These are phyloP conservation scores for Elaeis oleifera DNA, from an alignment of 202 grass and related monocot genomes.

Conservation along the genomic window DNA sequence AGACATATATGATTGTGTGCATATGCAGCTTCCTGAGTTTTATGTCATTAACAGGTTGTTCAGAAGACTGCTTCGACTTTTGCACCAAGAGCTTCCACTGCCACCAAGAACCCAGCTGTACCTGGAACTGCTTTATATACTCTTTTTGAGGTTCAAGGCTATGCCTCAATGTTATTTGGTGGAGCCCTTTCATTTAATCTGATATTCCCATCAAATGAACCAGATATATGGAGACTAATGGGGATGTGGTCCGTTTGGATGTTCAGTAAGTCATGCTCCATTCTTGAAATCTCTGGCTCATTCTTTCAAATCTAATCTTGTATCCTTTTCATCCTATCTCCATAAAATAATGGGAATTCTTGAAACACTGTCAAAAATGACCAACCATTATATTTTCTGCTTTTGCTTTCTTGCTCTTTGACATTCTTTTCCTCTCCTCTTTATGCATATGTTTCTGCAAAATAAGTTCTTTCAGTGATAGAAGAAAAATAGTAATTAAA, in stretches of 20 bases:
- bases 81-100: constrained; percentile 82
- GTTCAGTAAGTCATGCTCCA: constrained; percentile 70
- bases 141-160: constrained; percentile 86
- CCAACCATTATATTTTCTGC: no score
- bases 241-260: constrained; percentile 99
- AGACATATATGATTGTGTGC: neutral
- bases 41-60: constrained; percentile 53
- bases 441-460: no score
- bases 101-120: constrained; percentile 89
- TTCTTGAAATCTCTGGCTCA: neutral
- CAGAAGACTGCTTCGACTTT: constrained; percentile 92
- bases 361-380: no score
- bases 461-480: no score
- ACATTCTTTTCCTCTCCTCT: no score
- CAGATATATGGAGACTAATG: constrained; percentile 93
- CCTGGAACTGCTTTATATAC: constrained; percentile 64
- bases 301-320: no score
- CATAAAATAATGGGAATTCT: no score
- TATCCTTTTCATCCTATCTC: no score
- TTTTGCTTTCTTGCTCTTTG: no score
- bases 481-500: no score
- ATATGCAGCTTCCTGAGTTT: constrained; percentile 1
- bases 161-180: constrained; percentile 68
- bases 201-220: constrained; percentile 84
- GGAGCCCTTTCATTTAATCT: constrained; percentile 93